Evolutionary conservation across 225 moss, liverwort and hornwort species (phyloP), one percentile per base, ranked within the genome.

Genomic region (Sphagnum contortum): DNA sequence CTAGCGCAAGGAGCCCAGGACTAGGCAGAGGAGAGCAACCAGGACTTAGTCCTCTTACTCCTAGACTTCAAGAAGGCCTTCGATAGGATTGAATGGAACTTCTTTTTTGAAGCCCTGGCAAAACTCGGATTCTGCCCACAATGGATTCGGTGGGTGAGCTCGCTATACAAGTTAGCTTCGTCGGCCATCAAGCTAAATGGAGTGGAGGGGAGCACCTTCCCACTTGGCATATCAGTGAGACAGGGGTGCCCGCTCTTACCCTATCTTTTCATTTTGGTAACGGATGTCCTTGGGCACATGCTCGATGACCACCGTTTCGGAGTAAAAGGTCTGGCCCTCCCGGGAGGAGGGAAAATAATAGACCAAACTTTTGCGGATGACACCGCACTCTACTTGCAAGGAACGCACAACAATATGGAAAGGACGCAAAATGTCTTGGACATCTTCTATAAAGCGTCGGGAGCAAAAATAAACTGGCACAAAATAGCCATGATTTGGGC

Each of bases 11-110:
- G 57, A 1, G 56, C 46, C 2, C 44, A 55, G 47, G 11, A 57
- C 5, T 64, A 45, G 68, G 11, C 50, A 12, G 10, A 5, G n/a
- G 9, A 69, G 6, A 47, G 44, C 3, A 58, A 45, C 14, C 49
- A 48, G 6, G 50, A 59, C 44, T 44, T 60, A 0, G 8, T 51
- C 47, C 3, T 69, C 3, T 48, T 69, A 0, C 11, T 60, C 1
- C 5, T 69, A 0, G 68, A 69, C 50, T 69, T 69, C 14, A 4
- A 69, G 45, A 69, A 69, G 45, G 59, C 68, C 1, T 69, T 59
- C 29, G 68, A 69, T 6, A 0, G 50, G 5, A n/a, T 69, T 0
- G 47, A 58, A 0, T 60, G 68, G 68, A 51, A 10, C 0, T 69
- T 49, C 9, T 44, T 69, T 0, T 4, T 3, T 10, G 48, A 49